These are phyloP conservation scores for Teratosphaeria viscida DNA, from an alignment of 2,329 filamentous ascomycete species.

Conservation along the genomic window DNA sequence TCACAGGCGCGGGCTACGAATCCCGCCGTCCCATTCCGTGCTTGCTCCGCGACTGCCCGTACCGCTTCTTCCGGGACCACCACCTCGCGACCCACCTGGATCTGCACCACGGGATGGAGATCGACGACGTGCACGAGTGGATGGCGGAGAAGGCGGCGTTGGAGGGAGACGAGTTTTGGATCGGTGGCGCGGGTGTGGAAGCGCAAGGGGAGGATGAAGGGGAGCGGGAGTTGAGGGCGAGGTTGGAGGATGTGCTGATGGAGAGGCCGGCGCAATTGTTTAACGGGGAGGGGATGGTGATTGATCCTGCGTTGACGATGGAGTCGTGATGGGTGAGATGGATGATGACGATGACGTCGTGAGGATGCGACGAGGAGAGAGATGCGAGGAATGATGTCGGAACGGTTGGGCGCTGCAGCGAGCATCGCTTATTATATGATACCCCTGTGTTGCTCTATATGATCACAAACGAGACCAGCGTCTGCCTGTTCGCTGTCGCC, in stretches of 20 bases:
- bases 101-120: constrained; percentile 31
- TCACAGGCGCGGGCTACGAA: constrained; percentile 49
- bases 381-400: not conserved
- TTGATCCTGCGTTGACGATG: constrained; percentile 1
- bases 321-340: not conserved
- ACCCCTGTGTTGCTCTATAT: not conserved
- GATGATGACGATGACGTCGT: not conserved
- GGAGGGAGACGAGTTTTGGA: constrained; percentile 36
- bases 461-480: too few relatives aligned
- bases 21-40: constrained; percentile 42
- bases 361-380: not conserved
- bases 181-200: constrained; percentile 23
- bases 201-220: not conserved
- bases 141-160: constrained; percentile 31
- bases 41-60: constrained; percentile 39
- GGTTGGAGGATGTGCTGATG: not conserved
- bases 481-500: too few relatives aligned
- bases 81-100: constrained; percentile 49
- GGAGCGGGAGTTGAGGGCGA: not conserved
- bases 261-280: not conserved
- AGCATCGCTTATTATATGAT: not conserved
- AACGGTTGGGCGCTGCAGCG: not conserved
- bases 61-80: constrained; percentile 47
- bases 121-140: constrained; percentile 26
- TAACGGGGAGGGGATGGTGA: not conserved